A percentile compares a stretch with the other conserved stretches of the same genome.
These are phyloP conservation scores for Tardiomyces digboiensis DNA, from an alignment of 1,139 yeast species.

Conservation along the genomic window DNA sequence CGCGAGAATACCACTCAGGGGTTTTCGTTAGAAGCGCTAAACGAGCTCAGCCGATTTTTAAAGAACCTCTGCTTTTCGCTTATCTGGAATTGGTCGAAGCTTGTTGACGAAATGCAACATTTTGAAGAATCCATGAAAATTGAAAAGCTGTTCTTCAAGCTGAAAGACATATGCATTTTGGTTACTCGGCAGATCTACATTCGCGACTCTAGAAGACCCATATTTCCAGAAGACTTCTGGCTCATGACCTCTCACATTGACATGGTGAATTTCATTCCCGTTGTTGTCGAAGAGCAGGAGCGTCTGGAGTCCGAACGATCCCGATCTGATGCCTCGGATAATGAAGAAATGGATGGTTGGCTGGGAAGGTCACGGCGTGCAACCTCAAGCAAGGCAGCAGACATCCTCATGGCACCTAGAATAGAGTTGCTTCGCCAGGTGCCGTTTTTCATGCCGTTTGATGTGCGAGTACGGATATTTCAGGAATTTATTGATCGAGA, in stretches of 20 bases:
- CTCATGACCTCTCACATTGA: slow-evolving; percentile 23
- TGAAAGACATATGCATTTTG: slow-evolving; percentile 21
- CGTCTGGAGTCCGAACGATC: slow-evolving; percentile 12
- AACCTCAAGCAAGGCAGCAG: slow-evolving; percentile 1
- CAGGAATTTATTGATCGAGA: slow-evolving; percentile 43
- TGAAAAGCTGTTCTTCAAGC: slow-evolving; percentile 2
- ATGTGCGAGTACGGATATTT: slow-evolving; percentile 62
- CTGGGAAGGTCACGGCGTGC: slow-evolving; percentile 5
- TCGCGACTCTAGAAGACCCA: slow-evolving; percentile 56
- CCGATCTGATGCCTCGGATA: slow-evolving; percentile 6
- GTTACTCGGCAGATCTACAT: slow-evolving; percentile 60
- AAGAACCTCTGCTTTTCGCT: slow-evolving; percentile 46
- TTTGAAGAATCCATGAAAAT: neutral
- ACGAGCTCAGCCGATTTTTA: slow-evolving; percentile 39
- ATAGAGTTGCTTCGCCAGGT: slow-evolving; percentile 48
- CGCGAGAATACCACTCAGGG: slow-evolving; percentile 17
- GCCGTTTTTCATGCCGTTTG: slow-evolving; percentile 77
- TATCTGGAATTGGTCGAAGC: slow-evolving; percentile 34
- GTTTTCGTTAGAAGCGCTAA: slow-evolving; percentile 39
- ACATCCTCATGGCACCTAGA: slow-evolving; percentile 21
- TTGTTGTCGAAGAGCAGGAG: slow-evolving; percentile 35
- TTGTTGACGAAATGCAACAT: neutral
- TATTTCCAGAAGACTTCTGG: slow-evolving; percentile 54
- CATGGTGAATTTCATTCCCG: slow-evolving; percentile 21
- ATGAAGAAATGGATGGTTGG: neutral